Evolutionary conservation across 2,329 filamentous ascomycete species (phyloP).

Genomic region (Fusarium marasasianum): DNA sequence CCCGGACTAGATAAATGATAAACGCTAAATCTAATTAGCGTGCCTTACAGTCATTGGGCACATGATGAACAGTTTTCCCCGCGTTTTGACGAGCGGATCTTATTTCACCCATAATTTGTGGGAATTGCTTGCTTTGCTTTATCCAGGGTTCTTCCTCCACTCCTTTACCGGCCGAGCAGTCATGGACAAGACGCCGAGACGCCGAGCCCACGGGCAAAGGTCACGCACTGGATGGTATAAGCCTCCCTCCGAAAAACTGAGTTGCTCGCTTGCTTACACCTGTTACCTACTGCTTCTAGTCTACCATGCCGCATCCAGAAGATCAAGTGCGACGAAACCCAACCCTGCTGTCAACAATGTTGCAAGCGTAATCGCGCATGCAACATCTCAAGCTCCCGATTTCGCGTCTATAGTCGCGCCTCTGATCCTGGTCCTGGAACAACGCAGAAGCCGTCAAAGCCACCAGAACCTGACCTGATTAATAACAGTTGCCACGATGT

Average conservation of each 20-base stretch:
- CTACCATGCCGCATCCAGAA: background rate
- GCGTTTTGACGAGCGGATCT: background rate
- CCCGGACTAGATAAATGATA: background rate
- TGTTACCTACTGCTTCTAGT: background rate
- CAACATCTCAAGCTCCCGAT: background rate
- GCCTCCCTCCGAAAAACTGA: no score
- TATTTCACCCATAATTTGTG: background rate
- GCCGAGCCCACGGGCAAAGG: background rate
- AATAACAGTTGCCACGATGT: background rate
- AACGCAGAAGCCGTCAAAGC: no score
- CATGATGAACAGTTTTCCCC: background rate
- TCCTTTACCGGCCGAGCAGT: rapidly evolving
- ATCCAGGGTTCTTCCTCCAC: background rate
- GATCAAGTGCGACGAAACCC: background rate
- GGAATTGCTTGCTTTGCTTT: no score
- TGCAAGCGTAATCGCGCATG: background rate
- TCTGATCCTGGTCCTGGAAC: background rate
- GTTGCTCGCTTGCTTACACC: background rate
- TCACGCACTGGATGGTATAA: background rate
- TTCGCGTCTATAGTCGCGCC: background rate
- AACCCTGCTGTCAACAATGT: background rate
- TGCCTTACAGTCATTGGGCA: background rate
- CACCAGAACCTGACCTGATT: background rate
- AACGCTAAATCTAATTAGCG: background rate
- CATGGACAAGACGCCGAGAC: background rate